A percentile compares a stretch with the other conserved stretches of the same genome.
phyloP scores from a whole-genome alignment of 1,284 basidiomycete species.

The Xerocomus minutiporus region DNA sequence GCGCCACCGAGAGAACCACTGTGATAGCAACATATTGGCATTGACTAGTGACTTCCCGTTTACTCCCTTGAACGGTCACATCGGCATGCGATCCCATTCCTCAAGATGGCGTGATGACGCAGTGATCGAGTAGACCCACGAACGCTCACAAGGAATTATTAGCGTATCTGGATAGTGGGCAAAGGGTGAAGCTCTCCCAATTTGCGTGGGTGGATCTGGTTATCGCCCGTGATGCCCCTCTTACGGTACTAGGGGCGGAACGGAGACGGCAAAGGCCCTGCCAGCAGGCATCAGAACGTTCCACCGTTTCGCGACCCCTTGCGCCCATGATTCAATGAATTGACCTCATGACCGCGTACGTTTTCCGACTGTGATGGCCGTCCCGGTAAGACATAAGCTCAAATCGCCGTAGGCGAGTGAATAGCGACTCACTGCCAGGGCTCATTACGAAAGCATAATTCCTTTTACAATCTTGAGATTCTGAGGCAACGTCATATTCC shows the following conservation, averaged over 20 bases:
- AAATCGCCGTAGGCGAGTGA: background rate
- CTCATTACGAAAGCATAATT: background rate
- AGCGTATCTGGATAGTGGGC: background rate
- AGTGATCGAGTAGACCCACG: too few species aligned
- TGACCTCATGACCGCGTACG: slow-evolving; percentile 2
- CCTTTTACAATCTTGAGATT: background rate
- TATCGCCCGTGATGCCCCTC: slow-evolving; percentile 5
- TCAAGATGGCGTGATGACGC: background rate
- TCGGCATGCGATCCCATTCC: background rate
- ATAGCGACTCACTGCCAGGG: background rate
- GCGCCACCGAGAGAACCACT: slow-evolving; percentile 2
- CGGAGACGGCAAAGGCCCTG: background rate
- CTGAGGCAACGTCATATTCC: background rate
- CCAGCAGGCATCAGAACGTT: background rate
- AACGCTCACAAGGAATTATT: too few species aligned
- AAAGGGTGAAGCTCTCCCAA: background rate
- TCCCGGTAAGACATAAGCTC: background rate
- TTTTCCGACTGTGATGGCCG: background rate
- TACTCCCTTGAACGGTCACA: background rate
- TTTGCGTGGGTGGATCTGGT: background rate
- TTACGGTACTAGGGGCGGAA: background rate
- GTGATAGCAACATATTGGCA: background rate
- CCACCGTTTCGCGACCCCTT: background rate
- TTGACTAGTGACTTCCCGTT: background rate
- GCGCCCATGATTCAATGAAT: slow-evolving; percentile 1